Evolutionary conservation across 2,329 filamentous ascomycete species (phyloP), one percentile per base, ranked within the genome.

Genomic region (Furcasterigmium furcatum): DNA sequence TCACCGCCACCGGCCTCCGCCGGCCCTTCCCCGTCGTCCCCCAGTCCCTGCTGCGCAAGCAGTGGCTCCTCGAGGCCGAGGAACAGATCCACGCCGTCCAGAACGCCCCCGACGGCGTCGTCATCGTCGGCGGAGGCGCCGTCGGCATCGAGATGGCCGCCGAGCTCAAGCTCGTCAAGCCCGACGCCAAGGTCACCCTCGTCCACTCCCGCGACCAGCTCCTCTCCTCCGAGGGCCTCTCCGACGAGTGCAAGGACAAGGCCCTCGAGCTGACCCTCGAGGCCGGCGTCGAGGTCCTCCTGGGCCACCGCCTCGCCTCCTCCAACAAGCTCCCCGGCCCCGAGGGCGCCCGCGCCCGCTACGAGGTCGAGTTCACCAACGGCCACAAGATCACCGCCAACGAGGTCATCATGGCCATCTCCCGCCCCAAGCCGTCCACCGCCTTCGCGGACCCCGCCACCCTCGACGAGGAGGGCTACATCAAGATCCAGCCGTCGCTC

Each of bases 141-240:
- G 88, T 91, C 2, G 88, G 88, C 9, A 83, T 91, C 45, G 88
- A 92, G 61, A 90, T 92, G 76, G 87, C 88, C 0, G 82, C 85
- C 2, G 88, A 94, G 66, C 70, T 91, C 44, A 91, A 91, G 64
- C 62, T 79, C 38, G 69, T 82, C 20, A 75, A 84, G 49, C 87
- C 88, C 1, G 57, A 76, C 10, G 68, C 81, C 44, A 76, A 77
- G 34, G 83, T 92, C n/a, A 87, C 81, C 1, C 76, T 94, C 2
- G 79, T 89, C 5, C 88, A 92, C 61, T 91, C 87, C 4, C 74
- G 86, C 18, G 71, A 77, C 21, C 79, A 79, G 55, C 76, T 92
- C 2, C 73, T 92, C 8, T 90, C 86, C 0, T 80, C 85, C 0
- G 88, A 94, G 65, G 80, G 79, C 4, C 73, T 94, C 3, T 82